Conservation (phyloP, 306 rosid genomes). For the Abrus precatorius region DNA sequence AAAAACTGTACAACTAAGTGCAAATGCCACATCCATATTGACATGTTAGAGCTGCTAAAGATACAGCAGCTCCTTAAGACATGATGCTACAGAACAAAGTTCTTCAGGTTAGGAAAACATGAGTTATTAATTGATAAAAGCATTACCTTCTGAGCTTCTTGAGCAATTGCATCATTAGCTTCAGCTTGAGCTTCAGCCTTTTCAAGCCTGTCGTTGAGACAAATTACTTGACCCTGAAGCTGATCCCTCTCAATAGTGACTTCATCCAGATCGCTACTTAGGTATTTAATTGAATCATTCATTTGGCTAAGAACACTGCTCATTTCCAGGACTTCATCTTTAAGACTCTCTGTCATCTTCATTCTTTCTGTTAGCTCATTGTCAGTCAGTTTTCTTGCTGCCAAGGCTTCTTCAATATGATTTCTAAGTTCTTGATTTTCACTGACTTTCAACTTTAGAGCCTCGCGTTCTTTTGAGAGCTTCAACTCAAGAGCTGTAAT, state of each 20-base stretch:
- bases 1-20: too few relatives aligned
- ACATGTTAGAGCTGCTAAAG: conserved; percentile 11
- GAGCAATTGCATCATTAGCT: conserved; percentile 71
- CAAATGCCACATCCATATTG: neutral
- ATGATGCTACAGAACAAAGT: conserved; percentile 8
- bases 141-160: conserved; percentile 81
- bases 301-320: conserved; percentile 63
- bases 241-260: conserved; percentile 70
- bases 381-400: conserved; percentile 56
- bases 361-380: conserved; percentile 69
- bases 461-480: conserved; percentile 58
- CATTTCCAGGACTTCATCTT: conserved; percentile 77
- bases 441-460: conserved; percentile 50
- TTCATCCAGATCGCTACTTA: conserved; percentile 63
- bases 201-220: conserved; percentile 68
- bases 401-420: conserved; percentile 63
- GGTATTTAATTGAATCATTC: conserved; percentile 64
- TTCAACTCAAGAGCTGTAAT: conserved; percentile 69
- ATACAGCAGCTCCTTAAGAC: neutral
- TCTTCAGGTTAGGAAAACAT: conserved; percentile 10
- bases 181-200: conserved; percentile 71
- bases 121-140: conserved; percentile 24
- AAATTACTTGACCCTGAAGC: conserved; percentile 64
- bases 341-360: conserved; percentile 68
- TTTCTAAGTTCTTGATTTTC: conserved; percentile 65